Evolutionary conservation across 2,329 filamentous ascomycete genomes (phyloP), one percentile per base, ranked within the genome.

Genomic region (Ascochyta clinopodiicola): DNA sequence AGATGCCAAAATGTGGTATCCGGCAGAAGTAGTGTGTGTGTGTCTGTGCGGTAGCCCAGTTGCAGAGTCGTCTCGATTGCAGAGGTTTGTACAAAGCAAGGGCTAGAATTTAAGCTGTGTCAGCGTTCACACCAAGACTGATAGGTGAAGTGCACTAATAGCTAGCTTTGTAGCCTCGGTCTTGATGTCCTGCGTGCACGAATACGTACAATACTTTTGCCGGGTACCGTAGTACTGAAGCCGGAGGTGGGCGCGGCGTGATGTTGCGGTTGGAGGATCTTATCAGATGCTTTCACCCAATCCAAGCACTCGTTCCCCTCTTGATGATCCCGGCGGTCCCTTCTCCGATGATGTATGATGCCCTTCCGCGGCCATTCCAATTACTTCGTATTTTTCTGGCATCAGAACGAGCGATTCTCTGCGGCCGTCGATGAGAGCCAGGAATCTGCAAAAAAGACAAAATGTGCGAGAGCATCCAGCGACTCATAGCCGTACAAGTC

Each of bases 221-320:
- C 22, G 22, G 22, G 6, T 24, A 24, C 22, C 22, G 2, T 24
- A 24, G 22, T 24, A 24, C 22, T 24, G 22, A 24, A 24, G 22
- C 22, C 22, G 22, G 22, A 24, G 22, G 22, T 15, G 21, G n/a
- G n/a, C 8, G 37, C 32, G 32, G 36, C 10, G 21, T 37, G 36
- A 34, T 37, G 52, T 51, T 40, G 59, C 51, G 44, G 57, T 24
- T 57, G 64, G 63, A 68, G 63, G 63, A 66, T 68, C 68, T 63
- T 62, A 71, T 71, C 61, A 68, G 65, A 71, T 71, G 58, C 44
- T 35, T 53, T 49, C 13, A 15, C 44, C 52, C 48, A 59, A 57
- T 54, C 47, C 37, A 45, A 56, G 44, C 42, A 34, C 44, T 44
- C 24, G 32, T 53, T 53, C 63, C 64, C 57, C 61, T 61, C 56